Evolutionary conservation across 73 alveolate genomes (phyloP), one percentile per base, ranked within the genome.

Genomic region (Diophrys appendiculata): DNA sequence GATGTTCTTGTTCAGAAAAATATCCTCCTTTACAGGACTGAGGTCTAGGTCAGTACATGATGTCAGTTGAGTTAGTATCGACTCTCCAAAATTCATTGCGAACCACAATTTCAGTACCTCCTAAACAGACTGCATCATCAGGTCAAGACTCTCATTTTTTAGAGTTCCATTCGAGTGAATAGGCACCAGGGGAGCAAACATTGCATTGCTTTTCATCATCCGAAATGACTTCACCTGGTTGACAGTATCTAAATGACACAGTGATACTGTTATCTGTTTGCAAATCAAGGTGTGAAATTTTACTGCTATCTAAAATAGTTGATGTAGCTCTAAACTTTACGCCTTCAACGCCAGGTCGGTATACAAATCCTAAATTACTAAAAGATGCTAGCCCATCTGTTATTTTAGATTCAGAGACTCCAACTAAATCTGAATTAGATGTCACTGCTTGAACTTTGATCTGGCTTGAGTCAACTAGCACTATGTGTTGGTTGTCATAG

Each of bases 81-180:
- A 22, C n/a, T 29, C 78, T 29, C 78, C 78, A 70, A 30, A 33
- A 70, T 33, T 67, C 78, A 5, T 30, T 30, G 2, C 34, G 33
- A 70, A 34, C 65, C 31, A n/a, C 18, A n/a, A 70, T n/a, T 13
- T 29, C 25, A 18, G 2, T 33, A 1, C 78, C 78, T 29, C 78
- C 78, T 3, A 70, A 67, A 24, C 78, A 70, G n/a, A 13, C 28
- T 34, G 78, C 78, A n/a, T 70, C n/a, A 70, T 29, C 8, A 64
- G 34, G 31, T 2, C 78, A 70, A 3, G 29, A n/a, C n/a, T n/a
- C 1, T 1, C 78, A 70, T 70, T 70, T 5, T 0, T 64, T 70
- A 13, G 78, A 70, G 30, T 70, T 70, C 78, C 78, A 70, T 11
- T 1, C 3, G 1, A 70, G 30, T 1, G 78, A 70, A 33, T 70